A percentile compares a stretch with the other conserved stretches of the same genome.
These are phyloP conservation scores for Petunia secreta DNA, from an alignment of 257 asterid species.

Conservation along the genomic window DNA sequence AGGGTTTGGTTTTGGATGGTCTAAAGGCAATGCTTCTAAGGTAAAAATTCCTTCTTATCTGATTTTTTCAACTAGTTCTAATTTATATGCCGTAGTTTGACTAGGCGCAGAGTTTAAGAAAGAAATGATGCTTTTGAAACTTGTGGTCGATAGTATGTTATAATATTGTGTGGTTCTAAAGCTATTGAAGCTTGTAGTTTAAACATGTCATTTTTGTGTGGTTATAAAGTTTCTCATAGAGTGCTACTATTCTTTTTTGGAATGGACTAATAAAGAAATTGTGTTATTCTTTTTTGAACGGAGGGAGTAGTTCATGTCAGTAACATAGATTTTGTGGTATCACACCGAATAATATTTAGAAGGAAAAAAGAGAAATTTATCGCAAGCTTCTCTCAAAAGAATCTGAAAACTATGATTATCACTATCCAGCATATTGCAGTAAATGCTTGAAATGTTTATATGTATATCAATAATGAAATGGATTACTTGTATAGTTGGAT, in stretches of 20 bases:
- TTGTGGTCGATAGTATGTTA: no score
- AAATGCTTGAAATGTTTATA: not conserved
- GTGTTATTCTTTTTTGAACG: no score
- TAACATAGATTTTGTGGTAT: not conserved
- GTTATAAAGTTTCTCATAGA: no score
- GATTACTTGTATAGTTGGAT: not conserved
- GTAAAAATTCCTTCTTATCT: slow-evolving; percentile 34
- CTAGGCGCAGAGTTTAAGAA: no score
- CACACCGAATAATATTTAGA: not conserved
- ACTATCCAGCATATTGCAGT: not conserved
- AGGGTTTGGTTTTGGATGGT: slow-evolving; percentile 79
- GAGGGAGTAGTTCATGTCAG: not conserved
- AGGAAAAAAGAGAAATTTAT: not conserved
- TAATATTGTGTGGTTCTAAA: no score
- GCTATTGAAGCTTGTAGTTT: no score
- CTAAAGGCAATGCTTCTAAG: slow-evolving; percentile 79
- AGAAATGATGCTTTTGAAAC: no score
- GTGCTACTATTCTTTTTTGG: no score
- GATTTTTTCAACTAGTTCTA: not conserved
- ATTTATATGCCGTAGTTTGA: not conserved
- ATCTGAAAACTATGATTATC: not conserved
- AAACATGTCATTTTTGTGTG: no score
- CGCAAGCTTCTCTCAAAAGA: no score
- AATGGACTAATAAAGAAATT: no score
- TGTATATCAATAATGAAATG: not conserved